Evolutionary conservation across 2,329 filamentous ascomycete species (phyloP).

Genomic region (Hortaea sp.): DNA sequence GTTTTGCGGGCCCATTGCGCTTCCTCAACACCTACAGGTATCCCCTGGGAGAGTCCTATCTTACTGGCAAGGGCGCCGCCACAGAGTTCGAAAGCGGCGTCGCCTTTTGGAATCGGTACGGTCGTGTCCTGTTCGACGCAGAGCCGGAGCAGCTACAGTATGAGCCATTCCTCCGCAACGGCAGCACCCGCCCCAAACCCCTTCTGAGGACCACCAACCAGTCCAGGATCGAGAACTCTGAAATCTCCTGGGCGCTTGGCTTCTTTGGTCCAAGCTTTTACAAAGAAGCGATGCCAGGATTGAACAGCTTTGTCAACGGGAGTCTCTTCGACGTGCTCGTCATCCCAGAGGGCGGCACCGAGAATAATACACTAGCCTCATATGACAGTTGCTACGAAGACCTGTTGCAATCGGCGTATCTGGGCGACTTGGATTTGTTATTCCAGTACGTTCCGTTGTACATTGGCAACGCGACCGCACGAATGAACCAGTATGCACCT

Average conservation of each 20-base stretch:
- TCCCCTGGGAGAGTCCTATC: constrained; percentile 31
- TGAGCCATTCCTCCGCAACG: constrained; percentile 38
- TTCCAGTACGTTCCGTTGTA: constrained; percentile 39
- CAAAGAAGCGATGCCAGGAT: constrained; percentile 26
- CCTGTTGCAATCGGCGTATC: constrained; percentile 21
- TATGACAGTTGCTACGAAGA: constrained; percentile 41
- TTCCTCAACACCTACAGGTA: constrained; percentile 47
- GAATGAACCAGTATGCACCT: constrained; percentile 40
- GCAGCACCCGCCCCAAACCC: constrained; percentile 39
- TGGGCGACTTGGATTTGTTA: constrained; percentile 34
- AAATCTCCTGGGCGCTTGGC: constrained; percentile 43
- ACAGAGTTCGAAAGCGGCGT: constrained; percentile 43
- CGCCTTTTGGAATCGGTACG: constrained; percentile 30
- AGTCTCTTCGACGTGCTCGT: constrained; percentile 37
- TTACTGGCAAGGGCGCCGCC: constrained; percentile 41
- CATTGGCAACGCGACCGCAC: constrained; percentile 33
- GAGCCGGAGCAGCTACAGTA: constrained; percentile 39
- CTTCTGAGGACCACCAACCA: constrained; percentile 46
- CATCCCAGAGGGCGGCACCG: constrained; percentile 40
- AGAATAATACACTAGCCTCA: constrained; percentile 45
- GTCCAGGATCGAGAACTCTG: constrained; percentile 45
- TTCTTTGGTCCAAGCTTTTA: constrained; percentile 43
- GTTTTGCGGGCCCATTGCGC: constrained; percentile 38
- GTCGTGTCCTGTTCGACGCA: constrained; percentile 43
- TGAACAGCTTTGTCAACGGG: constrained; percentile 32